Conservation (phyloP, 352 stramenopile species). For the Phytophthora tubulina region DNA sequence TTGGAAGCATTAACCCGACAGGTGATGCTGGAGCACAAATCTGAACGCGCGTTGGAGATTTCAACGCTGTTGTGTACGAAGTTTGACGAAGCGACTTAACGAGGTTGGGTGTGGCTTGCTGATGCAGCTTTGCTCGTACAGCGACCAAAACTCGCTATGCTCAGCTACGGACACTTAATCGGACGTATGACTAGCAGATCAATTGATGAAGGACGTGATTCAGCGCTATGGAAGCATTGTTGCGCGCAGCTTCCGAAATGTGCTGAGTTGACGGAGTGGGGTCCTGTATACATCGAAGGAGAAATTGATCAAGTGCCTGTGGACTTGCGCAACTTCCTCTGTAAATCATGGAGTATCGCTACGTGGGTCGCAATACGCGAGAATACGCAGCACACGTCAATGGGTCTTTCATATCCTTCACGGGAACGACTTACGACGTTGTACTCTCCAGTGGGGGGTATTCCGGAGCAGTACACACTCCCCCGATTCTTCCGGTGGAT, state of each 20-base stretch:
- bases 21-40: slow-evolving; percentile 42
- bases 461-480: slow-evolving; percentile 28
- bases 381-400: neutral
- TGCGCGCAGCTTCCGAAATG: slow-evolving; percentile 31
- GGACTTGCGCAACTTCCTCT: slow-evolving; percentile 28
- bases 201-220: slow-evolving; percentile 7
- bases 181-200: slow-evolving; percentile 1
- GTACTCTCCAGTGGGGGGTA: neutral
- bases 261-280: slow-evolving; percentile 44
- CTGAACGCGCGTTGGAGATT: slow-evolving; percentile 33
- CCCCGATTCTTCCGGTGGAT: slow-evolving; percentile 63
- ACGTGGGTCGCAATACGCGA: slow-evolving; percentile 26
- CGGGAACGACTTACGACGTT: slow-evolving; percentile 15
- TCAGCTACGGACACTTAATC: slow-evolving; percentile 42
- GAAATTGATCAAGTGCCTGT: slow-evolving; percentile 44
- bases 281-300: slow-evolving; percentile 36
- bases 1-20: slow-evolving; percentile 46
- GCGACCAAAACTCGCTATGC: slow-evolving; percentile 50
- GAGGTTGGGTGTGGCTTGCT: slow-evolving; percentile 46
- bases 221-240: slow-evolving; percentile 33
- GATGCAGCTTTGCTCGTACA: slow-evolving; percentile 39
- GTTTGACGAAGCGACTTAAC: slow-evolving; percentile 19
- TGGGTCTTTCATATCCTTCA: slow-evolving; percentile 20
- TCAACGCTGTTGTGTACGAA: slow-evolving; percentile 37
- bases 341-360: slow-evolving; percentile 36